Percentiles rank a stretch among this genome's conserved stretches.
These are phyloP conservation scores for Nicotiana rustica DNA, from an alignment of 305 asterid species.

Conservation along the genomic window DNA sequence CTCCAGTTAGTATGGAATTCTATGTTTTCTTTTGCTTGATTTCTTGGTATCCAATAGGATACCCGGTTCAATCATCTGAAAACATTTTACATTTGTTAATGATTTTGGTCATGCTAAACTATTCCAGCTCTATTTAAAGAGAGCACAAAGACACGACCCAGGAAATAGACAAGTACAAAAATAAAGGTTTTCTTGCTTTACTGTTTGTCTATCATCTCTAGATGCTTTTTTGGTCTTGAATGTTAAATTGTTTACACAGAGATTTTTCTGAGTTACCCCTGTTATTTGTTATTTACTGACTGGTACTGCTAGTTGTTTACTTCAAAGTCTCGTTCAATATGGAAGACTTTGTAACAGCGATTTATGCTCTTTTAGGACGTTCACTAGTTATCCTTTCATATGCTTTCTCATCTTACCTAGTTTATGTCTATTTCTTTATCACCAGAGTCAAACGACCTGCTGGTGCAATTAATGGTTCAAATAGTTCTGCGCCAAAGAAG, in stretches of 20 bases:
- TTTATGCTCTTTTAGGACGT: constrained; percentile 1
- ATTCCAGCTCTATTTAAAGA: not conserved
- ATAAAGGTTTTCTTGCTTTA: not conserved
- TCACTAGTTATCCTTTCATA: not conserved
- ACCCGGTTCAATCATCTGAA: not conserved
- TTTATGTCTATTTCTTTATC: constrained; percentile 19
- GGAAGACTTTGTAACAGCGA: not conserved
- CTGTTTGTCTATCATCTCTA: not conserved
- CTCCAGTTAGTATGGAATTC: constrained; percentile 1
- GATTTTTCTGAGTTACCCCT: not conserved
- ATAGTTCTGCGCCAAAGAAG: constrained; percentile 56
- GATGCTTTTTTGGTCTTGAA: constrained; percentile 18
- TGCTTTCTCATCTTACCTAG: not conserved
- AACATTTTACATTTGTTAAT: not conserved
- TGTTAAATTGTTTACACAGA: not conserved
- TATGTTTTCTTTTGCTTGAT: not conserved
- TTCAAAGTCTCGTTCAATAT: not conserved
- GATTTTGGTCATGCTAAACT: constrained; percentile 28
- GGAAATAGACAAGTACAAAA: not conserved
- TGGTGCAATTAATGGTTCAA: constrained; percentile 54
- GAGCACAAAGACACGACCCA: not conserved
- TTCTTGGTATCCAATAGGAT: not conserved
- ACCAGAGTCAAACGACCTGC: constrained; percentile 72
- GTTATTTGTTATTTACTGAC: not conserved
- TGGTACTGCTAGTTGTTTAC: not conserved